Evolutionary conservation across 2,329 filamentous ascomycete species (phyloP).

Genomic region (Endoconidiophora polonica): DNA sequence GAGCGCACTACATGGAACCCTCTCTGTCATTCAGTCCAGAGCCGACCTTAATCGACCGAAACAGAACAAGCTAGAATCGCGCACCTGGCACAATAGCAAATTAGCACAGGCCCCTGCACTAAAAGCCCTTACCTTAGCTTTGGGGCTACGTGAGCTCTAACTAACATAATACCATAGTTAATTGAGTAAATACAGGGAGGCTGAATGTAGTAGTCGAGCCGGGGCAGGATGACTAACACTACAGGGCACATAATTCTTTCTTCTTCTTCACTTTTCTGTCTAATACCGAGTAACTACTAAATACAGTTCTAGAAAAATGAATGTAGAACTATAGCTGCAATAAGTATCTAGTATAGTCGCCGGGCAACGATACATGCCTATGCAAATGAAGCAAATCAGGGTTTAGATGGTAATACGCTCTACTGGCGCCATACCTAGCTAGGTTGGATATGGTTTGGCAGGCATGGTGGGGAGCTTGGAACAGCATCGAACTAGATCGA

Average conservation of each 20-base stretch:
- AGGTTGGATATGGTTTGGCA: neutral
- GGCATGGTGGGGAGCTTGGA: slow-evolving; percentile 19
- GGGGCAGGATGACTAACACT: too few species aligned
- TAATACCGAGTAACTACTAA: neutral
- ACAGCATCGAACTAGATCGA: slow-evolving; percentile 29
- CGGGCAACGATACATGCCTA: neutral
- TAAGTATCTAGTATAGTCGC: neutral
- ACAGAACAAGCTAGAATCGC: too few species aligned
- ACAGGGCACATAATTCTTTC: neutral
- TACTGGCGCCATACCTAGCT: neutral
- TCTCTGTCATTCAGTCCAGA: neutral
- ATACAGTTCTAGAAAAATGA: neutral
- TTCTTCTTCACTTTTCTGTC: neutral
- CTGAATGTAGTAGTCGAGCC: too few species aligned
- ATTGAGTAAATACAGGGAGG: too few species aligned
- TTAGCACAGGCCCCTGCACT: too few species aligned
- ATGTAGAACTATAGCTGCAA: neutral
- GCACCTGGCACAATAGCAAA: too few species aligned
- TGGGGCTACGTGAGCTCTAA: too few species aligned
- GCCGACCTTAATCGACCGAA: too few species aligned
- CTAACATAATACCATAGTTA: too few species aligned
- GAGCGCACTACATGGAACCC: slow-evolving; percentile 11
- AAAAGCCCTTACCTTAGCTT: too few species aligned
- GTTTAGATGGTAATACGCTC: neutral
- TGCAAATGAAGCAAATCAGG: neutral